Evolutionary conservation across 331 rosid species (phyloP).

Genomic region (Malus hybrid): DNA sequence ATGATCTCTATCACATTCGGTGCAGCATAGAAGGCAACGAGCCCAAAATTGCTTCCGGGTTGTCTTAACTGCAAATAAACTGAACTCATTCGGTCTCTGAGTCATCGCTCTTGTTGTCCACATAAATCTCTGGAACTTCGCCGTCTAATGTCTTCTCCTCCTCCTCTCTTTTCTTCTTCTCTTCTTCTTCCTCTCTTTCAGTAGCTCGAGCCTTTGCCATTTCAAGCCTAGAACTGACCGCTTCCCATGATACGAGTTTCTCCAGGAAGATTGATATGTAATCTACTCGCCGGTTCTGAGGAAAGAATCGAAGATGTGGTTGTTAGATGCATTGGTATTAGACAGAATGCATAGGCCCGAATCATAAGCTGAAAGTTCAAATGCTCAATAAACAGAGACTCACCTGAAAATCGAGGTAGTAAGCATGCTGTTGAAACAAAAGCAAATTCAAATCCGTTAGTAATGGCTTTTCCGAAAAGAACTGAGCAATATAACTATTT

Average conservation of each 20-base stretch:
- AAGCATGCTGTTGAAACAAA: slow-evolving; percentile 69
- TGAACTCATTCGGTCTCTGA: slow-evolving; percentile 23
- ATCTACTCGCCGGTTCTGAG: slow-evolving; percentile 53
- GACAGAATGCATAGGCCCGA: not conserved
- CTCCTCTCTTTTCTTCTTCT: slow-evolving; percentile 30
- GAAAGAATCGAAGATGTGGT: not conserved
- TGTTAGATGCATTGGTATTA: not conserved
- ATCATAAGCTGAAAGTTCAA: not conserved
- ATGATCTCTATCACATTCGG: not conserved
- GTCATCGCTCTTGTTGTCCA: slow-evolving; percentile 32
- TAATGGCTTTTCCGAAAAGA: not conserved
- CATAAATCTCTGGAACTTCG: slow-evolving; percentile 24
- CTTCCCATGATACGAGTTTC: slow-evolving; percentile 85
- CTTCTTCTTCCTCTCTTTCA: slow-evolving; percentile 46
- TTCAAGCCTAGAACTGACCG: slow-evolving; percentile 58
- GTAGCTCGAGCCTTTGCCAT: slow-evolving; percentile 52
- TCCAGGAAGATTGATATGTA: slow-evolving; percentile 68
- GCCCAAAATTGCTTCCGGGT: not conserved
- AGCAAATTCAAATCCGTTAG: not conserved
- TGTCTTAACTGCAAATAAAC: not conserved
- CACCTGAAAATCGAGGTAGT: slow-evolving; percentile 84
- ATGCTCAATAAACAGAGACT: slow-evolving; percentile 17
- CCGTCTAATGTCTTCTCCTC: slow-evolving; percentile 18
- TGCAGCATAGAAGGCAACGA: not conserved
- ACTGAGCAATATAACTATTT: not conserved